These are phyloP conservation scores for Geranium rotundifolium DNA, from an alignment of 345 rosid genomes.

Conservation along the genomic window DNA sequence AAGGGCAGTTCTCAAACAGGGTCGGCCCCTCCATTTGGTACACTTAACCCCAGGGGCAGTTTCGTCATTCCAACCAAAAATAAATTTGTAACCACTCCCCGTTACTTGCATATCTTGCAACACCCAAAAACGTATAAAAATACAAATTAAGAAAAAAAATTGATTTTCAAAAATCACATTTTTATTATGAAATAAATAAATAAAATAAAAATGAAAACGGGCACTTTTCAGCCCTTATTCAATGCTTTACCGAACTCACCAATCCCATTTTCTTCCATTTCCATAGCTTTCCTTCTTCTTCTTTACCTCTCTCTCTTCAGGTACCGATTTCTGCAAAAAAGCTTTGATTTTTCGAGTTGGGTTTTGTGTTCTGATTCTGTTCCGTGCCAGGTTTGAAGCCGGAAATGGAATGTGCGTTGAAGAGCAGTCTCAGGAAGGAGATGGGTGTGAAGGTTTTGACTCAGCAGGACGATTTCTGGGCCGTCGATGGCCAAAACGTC, in stretches of 20 bases:
- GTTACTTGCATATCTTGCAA: no score
- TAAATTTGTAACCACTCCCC: no score
- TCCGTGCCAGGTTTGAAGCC: constrained; percentile 9
- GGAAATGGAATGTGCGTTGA: constrained; percentile 60
- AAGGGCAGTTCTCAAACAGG: no score
- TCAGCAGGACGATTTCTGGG: constrained; percentile 24
- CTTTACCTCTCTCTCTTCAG: constrained; percentile 2
- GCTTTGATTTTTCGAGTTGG: not conserved
- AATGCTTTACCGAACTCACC: not conserved
- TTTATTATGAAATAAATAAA: no score
- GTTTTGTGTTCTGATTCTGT: not conserved
- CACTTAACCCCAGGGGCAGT: no score
- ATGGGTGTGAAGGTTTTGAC: constrained; percentile 28
- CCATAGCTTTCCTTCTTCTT: constrained; percentile 14
- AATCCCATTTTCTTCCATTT: not conserved
- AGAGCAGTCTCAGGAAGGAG: constrained; percentile 49
- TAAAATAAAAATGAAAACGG: not conserved
- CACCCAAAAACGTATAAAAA: no score
- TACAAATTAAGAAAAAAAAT: no score
- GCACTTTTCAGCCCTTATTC: not conserved
- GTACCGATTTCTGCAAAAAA: not conserved
- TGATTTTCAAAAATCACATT: no score
- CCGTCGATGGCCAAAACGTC: constrained; percentile 26
- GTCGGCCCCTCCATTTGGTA: no score
- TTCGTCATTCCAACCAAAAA: no score